Evolutionary conservation across 345 rosid genomes (phyloP), one percentile per base, ranked within the genome.

Genomic region (Arabidopsis arenosa): DNA sequence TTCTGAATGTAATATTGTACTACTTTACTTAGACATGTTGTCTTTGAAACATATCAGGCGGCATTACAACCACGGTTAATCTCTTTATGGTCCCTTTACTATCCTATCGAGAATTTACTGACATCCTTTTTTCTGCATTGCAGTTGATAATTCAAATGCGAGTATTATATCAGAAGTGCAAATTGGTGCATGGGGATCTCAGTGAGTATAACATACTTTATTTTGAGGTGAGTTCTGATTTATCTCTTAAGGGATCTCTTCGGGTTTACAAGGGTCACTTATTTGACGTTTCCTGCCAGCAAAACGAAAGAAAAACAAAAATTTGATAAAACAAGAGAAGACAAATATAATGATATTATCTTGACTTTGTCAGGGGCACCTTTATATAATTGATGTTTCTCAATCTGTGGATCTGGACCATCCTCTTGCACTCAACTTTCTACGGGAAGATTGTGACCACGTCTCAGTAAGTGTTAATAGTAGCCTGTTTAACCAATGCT

Each of bases 331-430:
- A 9, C 33, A 36, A 57, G 18, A 18, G 39, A 53, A 74, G 54
- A 11, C 36, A 63, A 14, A 30, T 18, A 18, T n/a, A 18, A 14
- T 63, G 37, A 65, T 66, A 2, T 52, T 7, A 13, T 33, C 10
- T 35, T 60, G 72, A 41, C n/a, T 64, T 76, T 75, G 21, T 71
- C 84, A 95, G 99, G 96, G 93, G 45, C 99, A 90, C 80, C 84
- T 95, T 67, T 83, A 90, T 67, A 88, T 95, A 53, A 95, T 95
- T 67, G 99, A 95, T 62, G 97, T 95, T 52, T 95, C 99, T 30
- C 97, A 95, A 80, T 37, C 96, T 7, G 99, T 95, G 80, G 99
- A 95, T 77, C 97, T 90, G 7, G 99, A 95, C 80, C 97, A 92
- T 73, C 99, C 97, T 35, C 93, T 83, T 66, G 89, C 97, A 57